Evolutionary conservation across 2,329 filamentous ascomycete species (phyloP).

Genomic region (Colletotrichum liriopes): DNA sequence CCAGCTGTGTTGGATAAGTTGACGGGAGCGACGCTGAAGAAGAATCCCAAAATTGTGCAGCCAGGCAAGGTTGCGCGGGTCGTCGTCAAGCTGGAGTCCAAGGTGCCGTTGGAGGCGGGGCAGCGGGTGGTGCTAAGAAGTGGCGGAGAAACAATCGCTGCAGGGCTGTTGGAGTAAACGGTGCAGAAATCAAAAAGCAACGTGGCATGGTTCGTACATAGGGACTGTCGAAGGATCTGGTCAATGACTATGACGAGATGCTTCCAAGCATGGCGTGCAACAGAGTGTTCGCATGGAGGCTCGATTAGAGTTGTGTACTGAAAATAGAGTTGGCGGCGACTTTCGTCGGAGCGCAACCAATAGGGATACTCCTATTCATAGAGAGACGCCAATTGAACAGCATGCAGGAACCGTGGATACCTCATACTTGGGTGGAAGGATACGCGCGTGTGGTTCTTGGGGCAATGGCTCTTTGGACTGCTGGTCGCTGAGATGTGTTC

Average conservation of each 20-base stretch:
- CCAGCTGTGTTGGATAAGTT: constrained; percentile 84
- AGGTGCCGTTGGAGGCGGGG: constrained; percentile 85
- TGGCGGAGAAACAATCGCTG: constrained; percentile 87
- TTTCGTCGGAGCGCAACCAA: constrained; percentile 16
- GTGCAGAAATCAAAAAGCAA: constrained; percentile 22
- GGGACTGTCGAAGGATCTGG: not conserved
- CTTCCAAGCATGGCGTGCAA: constrained; percentile 19
- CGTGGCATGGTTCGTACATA: not conserved
- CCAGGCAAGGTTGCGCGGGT: constrained; percentile 85
- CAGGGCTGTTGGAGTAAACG: constrained; percentile 83
- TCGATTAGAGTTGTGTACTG: constrained; percentile 33
- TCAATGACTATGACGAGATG: not conserved
- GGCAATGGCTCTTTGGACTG: not conserved
- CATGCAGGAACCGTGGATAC: constrained; percentile 4
- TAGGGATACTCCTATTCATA: constrained; percentile 18
- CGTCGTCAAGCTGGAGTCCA: constrained; percentile 79
- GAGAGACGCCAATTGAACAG: constrained; percentile 8
- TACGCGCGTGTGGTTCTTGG: not conserved
- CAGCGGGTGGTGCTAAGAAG: constrained; percentile 86
- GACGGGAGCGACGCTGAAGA: constrained; percentile 83
- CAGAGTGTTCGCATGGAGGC: constrained; percentile 24
- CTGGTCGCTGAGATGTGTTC: not conserved
- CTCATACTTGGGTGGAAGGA: not conserved
- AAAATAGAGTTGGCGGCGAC: constrained; percentile 38
- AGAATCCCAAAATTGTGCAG: constrained; percentile 87